A percentile compares a stretch with the other conserved stretches of the same genome.
phyloP scores from a whole-genome alignment of 306 rosid species.

The Cucurbita maxima region DNA sequence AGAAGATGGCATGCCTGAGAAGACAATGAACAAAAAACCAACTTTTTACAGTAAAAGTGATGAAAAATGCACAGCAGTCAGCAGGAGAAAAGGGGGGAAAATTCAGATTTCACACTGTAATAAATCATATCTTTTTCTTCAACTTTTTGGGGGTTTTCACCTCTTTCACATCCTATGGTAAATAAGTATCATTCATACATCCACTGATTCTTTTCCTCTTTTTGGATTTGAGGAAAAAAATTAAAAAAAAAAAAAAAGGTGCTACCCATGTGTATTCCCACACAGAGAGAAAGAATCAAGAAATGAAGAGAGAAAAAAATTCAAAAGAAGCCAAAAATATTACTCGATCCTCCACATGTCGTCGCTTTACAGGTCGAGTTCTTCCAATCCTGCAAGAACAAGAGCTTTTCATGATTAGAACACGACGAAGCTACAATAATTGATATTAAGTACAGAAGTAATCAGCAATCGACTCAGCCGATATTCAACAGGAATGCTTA shows the following conservation, averaged over 20 bases:
- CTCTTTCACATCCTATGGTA: slow-evolving; percentile 19
- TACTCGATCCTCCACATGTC: slow-evolving; percentile 34
- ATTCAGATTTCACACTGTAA: slow-evolving; percentile 15
- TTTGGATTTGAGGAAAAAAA: too few relatives aligned
- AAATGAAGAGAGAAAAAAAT: slow-evolving; percentile 17
- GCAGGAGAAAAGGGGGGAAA: slow-evolving; percentile 8
- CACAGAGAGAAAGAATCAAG: slow-evolving; percentile 52
- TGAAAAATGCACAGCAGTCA: slow-evolving; percentile 8
- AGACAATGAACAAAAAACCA: slow-evolving; percentile 7
- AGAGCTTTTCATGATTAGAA: slow-evolving; percentile 20
- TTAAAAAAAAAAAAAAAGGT: slow-evolving; percentile 14
- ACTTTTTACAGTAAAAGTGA: slow-evolving; percentile 19
- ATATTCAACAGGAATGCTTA: background rate
- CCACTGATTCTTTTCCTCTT: background rate
- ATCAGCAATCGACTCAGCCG: background rate
- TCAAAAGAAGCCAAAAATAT: slow-evolving; percentile 21
- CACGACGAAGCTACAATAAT: background rate
- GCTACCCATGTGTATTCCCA: slow-evolving; percentile 23
- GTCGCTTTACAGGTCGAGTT: slow-evolving; percentile 4
- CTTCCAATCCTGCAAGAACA: slow-evolving; percentile 37
- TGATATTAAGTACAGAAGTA: slow-evolving; percentile 5
- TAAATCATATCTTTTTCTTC: slow-evolving; percentile 10
- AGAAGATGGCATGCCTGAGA: background rate
- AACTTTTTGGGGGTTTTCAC: slow-evolving; percentile 4
- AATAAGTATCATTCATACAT: slow-evolving; percentile 27